A percentile compares a stretch with the other conserved stretches of the same genome.
Evolutionary conservation across 768 basidiomycete species (phyloP).

Genomic region (Suillus fuscotomentosus): DNA sequence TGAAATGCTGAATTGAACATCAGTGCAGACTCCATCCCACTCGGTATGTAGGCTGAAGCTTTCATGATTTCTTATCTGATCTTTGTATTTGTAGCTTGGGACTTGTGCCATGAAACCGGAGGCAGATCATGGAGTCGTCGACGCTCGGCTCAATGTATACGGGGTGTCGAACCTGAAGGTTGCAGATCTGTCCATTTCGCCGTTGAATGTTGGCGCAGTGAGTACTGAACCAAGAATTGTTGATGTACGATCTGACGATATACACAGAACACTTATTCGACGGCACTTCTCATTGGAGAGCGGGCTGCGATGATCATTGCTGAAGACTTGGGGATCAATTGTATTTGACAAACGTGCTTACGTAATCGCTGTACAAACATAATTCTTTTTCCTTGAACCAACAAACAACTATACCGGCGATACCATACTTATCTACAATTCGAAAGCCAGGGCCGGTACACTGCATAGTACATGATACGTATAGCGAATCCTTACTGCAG

Average conservation of each 20-base stretch:
- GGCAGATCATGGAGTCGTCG: conserved; percentile 58
- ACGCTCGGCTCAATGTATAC: conserved; percentile 61
- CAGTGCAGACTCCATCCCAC: conserved; percentile 33
- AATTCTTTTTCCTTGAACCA: too few relatives aligned
- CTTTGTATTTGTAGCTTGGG: conserved; percentile 41
- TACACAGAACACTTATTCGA: conserved; percentile 22
- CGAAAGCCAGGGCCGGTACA: background rate
- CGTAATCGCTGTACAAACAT: too few relatives aligned
- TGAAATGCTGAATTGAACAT: background rate
- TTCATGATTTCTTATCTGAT: background rate
- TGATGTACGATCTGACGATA: background rate
- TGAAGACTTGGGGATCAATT: conserved; percentile 20
- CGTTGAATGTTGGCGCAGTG: conserved; percentile 37
- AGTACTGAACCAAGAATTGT: background rate
- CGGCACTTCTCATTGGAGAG: conserved; percentile 26
- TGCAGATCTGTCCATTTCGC: conserved; percentile 47
- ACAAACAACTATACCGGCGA: background rate
- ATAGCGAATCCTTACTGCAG: background rate
- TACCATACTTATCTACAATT: background rate
- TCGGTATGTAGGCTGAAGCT: conserved; percentile 20
- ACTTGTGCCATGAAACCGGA: conserved; percentile 69
- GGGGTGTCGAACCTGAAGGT: conserved; percentile 58
- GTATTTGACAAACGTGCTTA: background rate
- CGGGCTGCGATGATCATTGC: conserved; percentile 22
- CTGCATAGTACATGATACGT: background rate